Evolutionary conservation across 2,329 filamentous ascomycete species (phyloP).

Genomic region (Alternaria viburni): DNA sequence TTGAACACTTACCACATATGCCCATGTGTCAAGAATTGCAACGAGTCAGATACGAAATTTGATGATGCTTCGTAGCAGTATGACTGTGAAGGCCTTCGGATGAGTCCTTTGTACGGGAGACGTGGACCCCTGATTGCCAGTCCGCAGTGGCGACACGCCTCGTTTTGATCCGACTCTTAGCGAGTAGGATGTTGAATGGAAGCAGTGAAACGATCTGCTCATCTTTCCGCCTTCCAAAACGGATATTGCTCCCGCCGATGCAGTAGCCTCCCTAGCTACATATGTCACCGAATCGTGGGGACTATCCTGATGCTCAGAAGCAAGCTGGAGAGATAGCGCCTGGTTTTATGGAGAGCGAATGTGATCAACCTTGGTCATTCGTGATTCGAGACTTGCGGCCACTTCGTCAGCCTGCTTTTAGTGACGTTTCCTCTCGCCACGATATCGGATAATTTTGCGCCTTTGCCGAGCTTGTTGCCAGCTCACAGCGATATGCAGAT

Average conservation of each 20-base stretch:
- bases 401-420: constrained; percentile 12
- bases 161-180: not conserved
- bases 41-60: not conserved
- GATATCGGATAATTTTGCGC: constrained; percentile 17
- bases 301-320: not conserved
- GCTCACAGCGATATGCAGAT: constrained; percentile 12
- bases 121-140: not conserved
- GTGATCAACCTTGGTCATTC: not conserved
- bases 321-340: constrained; percentile 1
- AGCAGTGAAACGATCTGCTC: not conserved
- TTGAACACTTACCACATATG: not conserved
- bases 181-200: not conserved
- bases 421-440: constrained; percentile 25
- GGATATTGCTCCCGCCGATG: not conserved
- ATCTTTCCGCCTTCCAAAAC: not conserved
- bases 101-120: not conserved
- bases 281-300: not conserved
- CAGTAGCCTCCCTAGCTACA: not conserved
- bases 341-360: not conserved
- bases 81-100: not conserved
- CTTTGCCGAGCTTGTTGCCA: constrained; percentile 15
- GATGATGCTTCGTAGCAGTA: not conserved
- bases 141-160: not conserved
- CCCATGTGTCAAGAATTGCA: not conserved
- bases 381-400: constrained; percentile 1